These are phyloP conservation scores for Serendipita sp. DNA, from an alignment of 768 basidiomycete genomes.

Conservation along the genomic window DNA sequence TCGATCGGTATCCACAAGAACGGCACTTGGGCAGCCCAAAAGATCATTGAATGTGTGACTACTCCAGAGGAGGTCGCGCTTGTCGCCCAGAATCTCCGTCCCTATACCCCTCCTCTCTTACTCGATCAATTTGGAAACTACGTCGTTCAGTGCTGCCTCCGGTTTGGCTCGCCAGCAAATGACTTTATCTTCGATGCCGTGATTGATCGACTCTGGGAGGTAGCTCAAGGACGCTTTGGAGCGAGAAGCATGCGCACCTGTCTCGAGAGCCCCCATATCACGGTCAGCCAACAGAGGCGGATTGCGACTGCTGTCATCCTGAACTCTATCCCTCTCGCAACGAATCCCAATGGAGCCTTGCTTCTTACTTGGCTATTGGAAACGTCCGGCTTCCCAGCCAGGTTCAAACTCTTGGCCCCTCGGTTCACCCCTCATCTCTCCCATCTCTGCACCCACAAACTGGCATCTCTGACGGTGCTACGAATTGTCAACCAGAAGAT, in stretches of 20 bases:
- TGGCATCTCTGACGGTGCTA: constrained; percentile 88
- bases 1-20: constrained; percentile 99
- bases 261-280: constrained; percentile 80
- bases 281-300: constrained; percentile 71
- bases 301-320: constrained; percentile 88
- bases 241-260: constrained; percentile 97
- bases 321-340: constrained; percentile 94
- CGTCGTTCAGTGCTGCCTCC: constrained; percentile 82
- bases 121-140: constrained; percentile 91
- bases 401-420: constrained; percentile 85
- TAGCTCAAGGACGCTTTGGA: constrained; percentile 94
- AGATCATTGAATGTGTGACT: constrained; percentile 91
- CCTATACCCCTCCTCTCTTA: constrained; percentile 85
- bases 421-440: constrained; percentile 94
- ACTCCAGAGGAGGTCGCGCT: constrained; percentile 73
- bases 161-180: constrained; percentile 77
- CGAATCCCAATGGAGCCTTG: constrained; percentile 93
- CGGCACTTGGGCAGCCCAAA: constrained; percentile 98
- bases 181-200: constrained; percentile 98
- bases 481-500: constrained; percentile 94
- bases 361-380: constrained; percentile 95
- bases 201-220: constrained; percentile 95
- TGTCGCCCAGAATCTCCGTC: constrained; percentile 72
- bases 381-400: constrained; percentile 85
- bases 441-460: constrained; percentile 93